These are phyloP conservation scores for Mucor piriformis DNA, from an alignment of 371 early-diverging fungal species.

Conservation along the genomic window DNA sequence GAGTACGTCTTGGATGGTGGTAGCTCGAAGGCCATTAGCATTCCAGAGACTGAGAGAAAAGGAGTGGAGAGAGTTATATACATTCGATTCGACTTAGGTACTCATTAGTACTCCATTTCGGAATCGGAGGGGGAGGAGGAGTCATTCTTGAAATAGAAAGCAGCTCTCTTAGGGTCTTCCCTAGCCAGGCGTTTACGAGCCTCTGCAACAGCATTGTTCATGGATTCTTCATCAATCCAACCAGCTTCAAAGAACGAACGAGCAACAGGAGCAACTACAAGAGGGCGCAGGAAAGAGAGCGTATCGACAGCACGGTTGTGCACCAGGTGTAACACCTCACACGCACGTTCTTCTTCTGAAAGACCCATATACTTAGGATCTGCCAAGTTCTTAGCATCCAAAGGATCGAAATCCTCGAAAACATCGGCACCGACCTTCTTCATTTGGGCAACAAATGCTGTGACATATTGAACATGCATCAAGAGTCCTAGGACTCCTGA, in stretches of 20 bases:
- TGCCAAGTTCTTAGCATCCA: neutral
- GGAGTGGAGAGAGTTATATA: neutral
- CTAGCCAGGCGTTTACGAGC: too few species aligned
- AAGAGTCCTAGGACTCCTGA: neutral
- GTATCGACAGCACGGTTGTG: neutral
- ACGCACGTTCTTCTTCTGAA: neutral
- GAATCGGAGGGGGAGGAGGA: neutral
- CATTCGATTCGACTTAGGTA: too few species aligned
- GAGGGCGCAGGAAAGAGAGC: neutral
- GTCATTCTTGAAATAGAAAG: neutral
- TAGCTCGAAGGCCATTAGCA: slow-evolving; percentile 1
- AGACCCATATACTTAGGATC: neutral
- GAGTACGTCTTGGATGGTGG: too few species aligned
- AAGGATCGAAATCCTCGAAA: too few species aligned
- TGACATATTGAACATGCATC: too few species aligned
- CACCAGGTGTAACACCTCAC: neutral
- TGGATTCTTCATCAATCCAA: too few species aligned
- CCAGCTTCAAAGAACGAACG: slow-evolving; percentile 1
- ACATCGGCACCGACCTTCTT: too few species aligned
- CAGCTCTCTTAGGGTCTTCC: too few species aligned
- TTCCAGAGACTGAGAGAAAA: slow-evolving; percentile 1
- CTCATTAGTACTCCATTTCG: neutral
- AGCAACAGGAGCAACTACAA: neutral
- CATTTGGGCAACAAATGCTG: too few species aligned
- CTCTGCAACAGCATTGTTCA: too few species aligned